A percentile compares a stretch with the other conserved stretches of the same genome.
Evolutionary conservation across 441 rosid species (phyloP).

Genomic region (Gossypium schwendimanii): DNA sequence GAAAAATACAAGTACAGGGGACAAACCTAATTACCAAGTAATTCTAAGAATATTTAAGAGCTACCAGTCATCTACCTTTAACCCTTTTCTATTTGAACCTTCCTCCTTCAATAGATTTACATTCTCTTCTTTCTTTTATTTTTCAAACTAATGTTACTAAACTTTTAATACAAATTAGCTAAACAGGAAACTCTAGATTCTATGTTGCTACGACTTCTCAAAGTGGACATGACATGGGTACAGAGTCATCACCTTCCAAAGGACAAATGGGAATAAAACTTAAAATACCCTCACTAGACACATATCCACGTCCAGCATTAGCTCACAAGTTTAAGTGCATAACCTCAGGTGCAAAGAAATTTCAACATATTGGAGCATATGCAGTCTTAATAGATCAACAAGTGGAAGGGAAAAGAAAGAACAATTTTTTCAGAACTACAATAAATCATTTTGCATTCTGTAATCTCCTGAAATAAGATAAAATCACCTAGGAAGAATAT

Average conservation of each 20-base stretch:
- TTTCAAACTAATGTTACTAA: background rate
- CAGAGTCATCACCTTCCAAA: background rate
- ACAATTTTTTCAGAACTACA: background rate
- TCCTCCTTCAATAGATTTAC: background rate
- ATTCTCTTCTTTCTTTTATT: background rate
- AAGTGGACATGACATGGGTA: background rate
- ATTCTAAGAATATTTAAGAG: conserved; percentile 2
- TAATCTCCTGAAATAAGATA: background rate
- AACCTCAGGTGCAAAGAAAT: background rate
- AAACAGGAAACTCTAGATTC: background rate
- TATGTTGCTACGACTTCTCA: background rate
- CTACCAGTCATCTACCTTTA: background rate
- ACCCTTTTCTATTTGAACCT: background rate
- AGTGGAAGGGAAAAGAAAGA: background rate
- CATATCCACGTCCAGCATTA: background rate
- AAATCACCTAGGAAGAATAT: conserved; percentile 70
- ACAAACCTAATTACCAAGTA: background rate
- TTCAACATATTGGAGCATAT: background rate
- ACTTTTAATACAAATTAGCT: background rate
- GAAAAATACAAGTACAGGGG: background rate
- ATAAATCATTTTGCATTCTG: background rate
- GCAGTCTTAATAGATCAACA: conserved; percentile 4
- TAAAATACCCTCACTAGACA: background rate
- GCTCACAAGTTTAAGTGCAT: background rate
- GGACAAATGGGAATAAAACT: background rate